phyloP scores from a whole-genome alignment of 2,329 filamentous ascomycete genomes.

The Paracorniculantispora psalliotae region DNA sequence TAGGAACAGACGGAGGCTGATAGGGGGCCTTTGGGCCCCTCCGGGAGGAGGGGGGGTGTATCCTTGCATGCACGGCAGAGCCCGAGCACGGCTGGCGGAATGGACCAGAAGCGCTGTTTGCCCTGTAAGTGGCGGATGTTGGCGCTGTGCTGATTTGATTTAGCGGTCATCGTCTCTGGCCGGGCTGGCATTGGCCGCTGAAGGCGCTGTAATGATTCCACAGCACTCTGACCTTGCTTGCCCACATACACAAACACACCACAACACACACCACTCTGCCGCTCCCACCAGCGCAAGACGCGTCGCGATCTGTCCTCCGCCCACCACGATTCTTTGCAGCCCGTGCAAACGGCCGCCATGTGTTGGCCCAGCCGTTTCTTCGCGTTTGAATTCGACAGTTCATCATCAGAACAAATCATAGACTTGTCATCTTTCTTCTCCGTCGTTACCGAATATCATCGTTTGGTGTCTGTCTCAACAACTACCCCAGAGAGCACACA shows the following conservation, averaged over 20 bases:
- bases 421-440: not conserved
- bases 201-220: not conserved
- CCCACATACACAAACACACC: too few relatives aligned
- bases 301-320: not conserved
- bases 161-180: not conserved
- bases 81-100: slow-evolving; percentile 3
- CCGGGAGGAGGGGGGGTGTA: not conserved
- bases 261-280: not conserved
- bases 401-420: not conserved
- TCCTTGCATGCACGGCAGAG: not conserved
- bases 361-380: not conserved
- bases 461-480: not conserved
- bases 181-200: not conserved
- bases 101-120: not conserved
- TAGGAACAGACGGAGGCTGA: not conserved
- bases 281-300: not conserved
- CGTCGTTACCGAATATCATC: not conserved
- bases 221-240: not conserved
- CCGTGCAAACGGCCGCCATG: not conserved
- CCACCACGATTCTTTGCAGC: not conserved
- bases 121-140: not conserved
- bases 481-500: not conserved
- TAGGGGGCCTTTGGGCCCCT: too few relatives aligned
- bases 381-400: not conserved
- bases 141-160: not conserved